Conservation (phyloP, 352 stramenopile genomes). For the Phytophthora fragariae region DNA sequence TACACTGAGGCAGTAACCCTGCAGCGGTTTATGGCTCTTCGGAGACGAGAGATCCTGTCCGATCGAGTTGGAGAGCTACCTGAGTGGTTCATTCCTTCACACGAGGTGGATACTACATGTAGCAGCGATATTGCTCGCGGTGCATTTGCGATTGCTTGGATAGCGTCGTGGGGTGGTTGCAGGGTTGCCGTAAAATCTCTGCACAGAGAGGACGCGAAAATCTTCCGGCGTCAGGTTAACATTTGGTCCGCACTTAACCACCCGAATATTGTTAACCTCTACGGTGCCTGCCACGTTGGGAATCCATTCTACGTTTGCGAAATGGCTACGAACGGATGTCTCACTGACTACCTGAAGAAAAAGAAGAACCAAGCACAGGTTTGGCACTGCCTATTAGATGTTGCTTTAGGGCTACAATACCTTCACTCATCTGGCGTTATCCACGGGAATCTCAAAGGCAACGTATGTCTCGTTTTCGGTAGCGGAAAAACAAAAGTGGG, state of each 20-base stretch:
- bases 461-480: not conserved
- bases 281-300: not conserved
- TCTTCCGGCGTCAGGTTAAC: not conserved
- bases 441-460: not conserved
- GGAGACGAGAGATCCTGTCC: not conserved
- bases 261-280: not conserved
- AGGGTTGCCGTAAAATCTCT: not conserved
- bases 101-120: not conserved
- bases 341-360: not conserved
- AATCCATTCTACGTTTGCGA: not conserved
- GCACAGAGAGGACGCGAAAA: not conserved
- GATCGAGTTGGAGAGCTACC: not conserved
- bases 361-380: not conserved
- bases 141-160: not conserved
- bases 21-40: not conserved
- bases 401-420: not conserved
- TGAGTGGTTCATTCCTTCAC: conserved; percentile 1
- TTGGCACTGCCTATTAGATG: not conserved
- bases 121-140: not conserved
- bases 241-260: not conserved
- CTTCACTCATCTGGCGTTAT: not conserved
- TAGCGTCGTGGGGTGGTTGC: no score
- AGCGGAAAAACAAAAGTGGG: not conserved
- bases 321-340: not conserved
- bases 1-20: not conserved